Evolutionary conservation across 345 rosid species (phyloP).

Genomic region (Xanthoceras sorbifolium): DNA sequence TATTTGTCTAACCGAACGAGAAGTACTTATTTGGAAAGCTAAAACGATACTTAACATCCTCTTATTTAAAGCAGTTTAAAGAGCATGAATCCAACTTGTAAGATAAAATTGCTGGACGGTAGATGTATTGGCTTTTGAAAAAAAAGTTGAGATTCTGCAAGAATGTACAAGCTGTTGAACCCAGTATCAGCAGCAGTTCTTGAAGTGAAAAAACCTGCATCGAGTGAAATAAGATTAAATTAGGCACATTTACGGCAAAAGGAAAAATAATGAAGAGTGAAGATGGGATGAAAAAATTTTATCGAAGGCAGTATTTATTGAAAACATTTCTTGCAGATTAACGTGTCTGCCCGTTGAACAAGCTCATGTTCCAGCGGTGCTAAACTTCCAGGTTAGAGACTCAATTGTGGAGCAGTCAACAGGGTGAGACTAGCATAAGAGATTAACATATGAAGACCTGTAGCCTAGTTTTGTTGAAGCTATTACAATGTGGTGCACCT

Average conservation of each 20-base stretch:
- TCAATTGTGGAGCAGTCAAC: background rate
- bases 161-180: background rate
- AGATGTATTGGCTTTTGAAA: too few species aligned
- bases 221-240: background rate
- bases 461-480: too few species aligned
- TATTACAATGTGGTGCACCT: background rate
- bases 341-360: background rate
- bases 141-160: background rate
- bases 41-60: background rate
- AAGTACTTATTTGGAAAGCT: too few species aligned
- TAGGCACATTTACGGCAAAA: background rate
- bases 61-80: background rate
- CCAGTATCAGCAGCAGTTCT: background rate
- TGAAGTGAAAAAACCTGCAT: background rate
- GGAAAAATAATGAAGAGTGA: background rate
- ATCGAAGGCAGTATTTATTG: background rate
- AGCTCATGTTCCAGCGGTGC: background rate
- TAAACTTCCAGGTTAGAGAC: background rate
- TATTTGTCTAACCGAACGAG: too few species aligned
- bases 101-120: background rate
- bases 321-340: background rate
- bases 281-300: background rate
- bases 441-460: background rate
- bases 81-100: background rate
- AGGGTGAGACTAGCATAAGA: background rate